Evolutionary conservation across 2,329 filamentous ascomycete genomes (phyloP), one percentile per base, ranked within the genome.

Genomic region (Neurospora crassa): DNA sequence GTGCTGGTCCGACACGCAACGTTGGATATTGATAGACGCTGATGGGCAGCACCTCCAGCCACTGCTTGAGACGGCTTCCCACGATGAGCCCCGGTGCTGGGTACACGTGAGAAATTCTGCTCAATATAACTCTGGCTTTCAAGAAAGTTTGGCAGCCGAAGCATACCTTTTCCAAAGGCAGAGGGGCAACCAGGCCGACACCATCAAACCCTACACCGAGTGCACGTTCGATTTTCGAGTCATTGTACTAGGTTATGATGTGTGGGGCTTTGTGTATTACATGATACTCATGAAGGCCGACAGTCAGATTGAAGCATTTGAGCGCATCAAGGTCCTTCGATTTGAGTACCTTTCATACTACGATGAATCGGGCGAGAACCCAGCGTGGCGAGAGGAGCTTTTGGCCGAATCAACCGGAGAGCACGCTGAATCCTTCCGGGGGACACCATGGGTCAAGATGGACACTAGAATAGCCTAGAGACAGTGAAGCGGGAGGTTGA

Each of bases 221-320:
- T 53, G 20, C 5, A 29, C 45, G 10, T 14, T 29, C 2, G 45
- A 53, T 16, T 1, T 29, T 24, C 45, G 45, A 29, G 20, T 8
- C 12, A 29, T 53, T 16, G 0, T 53, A 3, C 45, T 53, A 6
- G 45, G 45, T 7, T 16, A 53, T 16, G 8, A 16, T 1, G 0
- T 12, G 0, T 0, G 0, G 2, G 29, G 29, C n/a, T 0, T 12
- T 14, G 11, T 53, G n/a, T 53, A 0, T 1, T 53, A 53, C 45
- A 53, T 53, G 45, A 0, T 53, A 3, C 45, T 53, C 0, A 53
- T 53, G 5, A 24, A 5, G 45, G 2, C 45, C 1, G 45, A 24
- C 2, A 11, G 0, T 53, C 45, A 53, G 3, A 24, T 12, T 24
- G 45, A 29, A 53, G 29, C 45, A 1, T 53, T 53, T 1, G 45